Base-by-base conservation (phyloP, 148 eudicot species). In the Talinum fruticosum region DNA sequence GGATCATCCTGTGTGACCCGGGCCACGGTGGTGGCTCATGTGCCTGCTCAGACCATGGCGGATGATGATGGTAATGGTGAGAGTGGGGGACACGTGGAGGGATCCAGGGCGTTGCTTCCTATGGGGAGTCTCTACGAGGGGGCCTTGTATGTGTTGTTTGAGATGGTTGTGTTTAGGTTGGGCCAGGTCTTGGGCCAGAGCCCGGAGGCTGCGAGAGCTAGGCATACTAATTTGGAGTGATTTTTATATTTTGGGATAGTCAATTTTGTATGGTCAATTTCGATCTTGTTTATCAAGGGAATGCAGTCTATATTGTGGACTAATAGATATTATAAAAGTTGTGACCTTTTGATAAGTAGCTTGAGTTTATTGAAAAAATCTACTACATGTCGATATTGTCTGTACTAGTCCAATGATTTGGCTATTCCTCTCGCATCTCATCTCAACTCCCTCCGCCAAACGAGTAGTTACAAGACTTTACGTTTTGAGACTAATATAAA, bases 41-140 rank as follows among this genome's bases (percentile, higher is more conserved):
- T 96, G 10, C 90, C 92, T 53, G 97, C 97, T 21, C 89, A 91
- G 79, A 96, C 99, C 0, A 96, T 93, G 99, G 99, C 96, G 23
- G 90, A 91, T 76, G 96, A 92, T 68, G 73, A 79, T 29, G 82
- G 19, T 4, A 67, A 54, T 15, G 33, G 79, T 41, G 51, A 8
- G 2, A 83, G 66, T 8, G 78, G 21, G 12, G 85, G 78, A n/a
- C 79, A 73, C 72, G 80, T 6, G 79, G 82, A 73, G 75, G 36
- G 41, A 80, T 78, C 85, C 21, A 80, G 82, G 79, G 83, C 83
- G 84, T 78, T 89, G 90, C 87, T 92, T 75, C 97, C 97, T 6
- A 96, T 96, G 99, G 99, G 99, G 67, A 93, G 99, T 78, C 49
- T 89, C 6, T 96, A 93, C 34, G 97, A 93, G 67, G 99, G 97